Conservation (phyloP, 129 eudicot species). For the Deinandra increscens region DNA sequence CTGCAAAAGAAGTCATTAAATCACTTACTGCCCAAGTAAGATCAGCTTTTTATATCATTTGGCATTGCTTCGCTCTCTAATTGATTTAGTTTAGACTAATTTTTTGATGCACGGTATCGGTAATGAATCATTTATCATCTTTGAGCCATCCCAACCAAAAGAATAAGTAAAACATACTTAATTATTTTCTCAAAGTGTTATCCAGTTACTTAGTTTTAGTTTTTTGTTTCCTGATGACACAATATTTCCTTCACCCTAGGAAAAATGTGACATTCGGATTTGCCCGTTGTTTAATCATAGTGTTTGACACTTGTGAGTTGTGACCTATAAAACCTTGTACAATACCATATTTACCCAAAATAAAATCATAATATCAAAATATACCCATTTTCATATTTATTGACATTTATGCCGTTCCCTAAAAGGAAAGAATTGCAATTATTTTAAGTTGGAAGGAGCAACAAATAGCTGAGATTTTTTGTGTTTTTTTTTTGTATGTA, state of each 20-base stretch:
- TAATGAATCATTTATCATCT: slow-evolving; percentile 15
- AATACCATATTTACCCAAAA: slow-evolving; percentile 1
- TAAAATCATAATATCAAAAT: not conserved
- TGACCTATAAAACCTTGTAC: not conserved
- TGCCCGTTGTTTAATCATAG: not conserved
- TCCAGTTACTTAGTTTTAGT: not conserved
- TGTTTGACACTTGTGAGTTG: not conserved
- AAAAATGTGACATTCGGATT: slow-evolving; percentile 12
- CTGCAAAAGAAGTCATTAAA: slow-evolving; percentile 94
- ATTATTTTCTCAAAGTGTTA: slow-evolving; percentile 12
- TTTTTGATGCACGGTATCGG: not conserved
- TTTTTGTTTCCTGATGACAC: not conserved
- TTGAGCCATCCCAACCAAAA: not conserved
- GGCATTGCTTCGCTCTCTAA: not conserved
- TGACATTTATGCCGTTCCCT: not conserved
- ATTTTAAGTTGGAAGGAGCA: slow-evolving; percentile 9
- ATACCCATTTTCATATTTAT: not conserved
- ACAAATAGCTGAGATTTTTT: not conserved
- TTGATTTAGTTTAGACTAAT: not conserved
- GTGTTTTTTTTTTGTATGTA: slow-evolving; percentile 24
- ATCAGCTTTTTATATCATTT: slow-evolving; percentile 12
- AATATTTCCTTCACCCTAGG: not conserved
- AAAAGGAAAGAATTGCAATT: not conserved
- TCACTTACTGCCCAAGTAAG: slow-evolving; percentile 96
- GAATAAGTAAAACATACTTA: not conserved